These are phyloP conservation scores for Fusarium tjaetaba DNA, from an alignment of 2,329 filamentous ascomycete genomes.

Conservation along the genomic window DNA sequence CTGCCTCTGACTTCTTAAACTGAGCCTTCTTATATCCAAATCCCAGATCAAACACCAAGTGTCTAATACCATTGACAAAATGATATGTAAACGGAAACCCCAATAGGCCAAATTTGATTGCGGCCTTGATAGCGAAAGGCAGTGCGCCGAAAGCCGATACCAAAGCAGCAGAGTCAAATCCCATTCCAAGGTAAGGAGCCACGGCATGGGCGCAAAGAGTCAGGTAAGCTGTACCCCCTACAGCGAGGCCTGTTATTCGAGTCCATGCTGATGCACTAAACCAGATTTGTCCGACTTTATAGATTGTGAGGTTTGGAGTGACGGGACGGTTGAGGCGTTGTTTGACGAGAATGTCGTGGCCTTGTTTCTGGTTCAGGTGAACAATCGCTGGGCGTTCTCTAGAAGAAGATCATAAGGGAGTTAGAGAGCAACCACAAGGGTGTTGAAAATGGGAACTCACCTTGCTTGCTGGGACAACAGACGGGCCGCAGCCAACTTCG, in stretches of 20 bases:
- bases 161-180: slow-evolving; percentile 6
- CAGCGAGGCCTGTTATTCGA: slow-evolving; percentile 15
- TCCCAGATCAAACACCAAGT: slow-evolving; percentile 25
- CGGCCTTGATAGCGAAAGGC: slow-evolving; percentile 1
- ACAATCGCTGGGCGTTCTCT: background rate
- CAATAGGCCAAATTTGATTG: slow-evolving; percentile 18
- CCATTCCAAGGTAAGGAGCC: slow-evolving; percentile 8
- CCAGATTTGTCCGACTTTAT: slow-evolving; percentile 16
- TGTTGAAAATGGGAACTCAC: background rate
- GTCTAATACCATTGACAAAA: slow-evolving; percentile 21
- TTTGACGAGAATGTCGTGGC: slow-evolving; percentile 6
- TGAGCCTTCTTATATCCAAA: slow-evolving; percentile 24
- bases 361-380: background rate
- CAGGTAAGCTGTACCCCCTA: slow-evolving; percentile 16
- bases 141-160: slow-evolving; percentile 5
- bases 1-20: slow-evolving; percentile 18
- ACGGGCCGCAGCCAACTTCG: background rate
- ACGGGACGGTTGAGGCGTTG: slow-evolving; percentile 22
- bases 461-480: slow-evolving; percentile 11
- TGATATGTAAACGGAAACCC: slow-evolving; percentile 25
- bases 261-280: slow-evolving; percentile 32
- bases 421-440: background rate
- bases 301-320: slow-evolving; percentile 19
- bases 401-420: background rate
- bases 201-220: slow-evolving; percentile 3